Evolutionary conservation across 768 basidiomycete species (phyloP).

Genomic region (Suillus americanus): DNA sequence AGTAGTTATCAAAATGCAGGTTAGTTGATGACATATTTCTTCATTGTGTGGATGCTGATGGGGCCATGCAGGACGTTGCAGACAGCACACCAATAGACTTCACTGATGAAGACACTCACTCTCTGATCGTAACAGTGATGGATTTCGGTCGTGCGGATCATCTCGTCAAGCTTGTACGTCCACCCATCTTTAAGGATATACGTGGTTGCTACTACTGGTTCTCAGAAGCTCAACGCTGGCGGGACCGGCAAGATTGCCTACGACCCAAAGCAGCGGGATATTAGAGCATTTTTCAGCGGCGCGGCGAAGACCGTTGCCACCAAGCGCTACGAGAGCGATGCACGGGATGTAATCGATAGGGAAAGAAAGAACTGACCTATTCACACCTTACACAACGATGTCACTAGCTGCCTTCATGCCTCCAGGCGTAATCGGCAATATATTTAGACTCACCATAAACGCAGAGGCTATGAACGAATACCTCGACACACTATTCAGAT

Average conservation of each 20-base stretch:
- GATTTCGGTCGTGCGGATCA: slow-evolving; percentile 59
- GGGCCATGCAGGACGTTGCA: slow-evolving; percentile 25
- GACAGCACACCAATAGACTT: slow-evolving; percentile 22
- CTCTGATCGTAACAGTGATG: slow-evolving; percentile 45
- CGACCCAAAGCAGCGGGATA: slow-evolving; percentile 74
- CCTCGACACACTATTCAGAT: slow-evolving; percentile 28
- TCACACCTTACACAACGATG: neutral
- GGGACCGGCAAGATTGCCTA: slow-evolving; percentile 71
- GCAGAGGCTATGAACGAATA: neutral
- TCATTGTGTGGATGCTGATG: slow-evolving; percentile 1
- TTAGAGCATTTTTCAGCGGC: slow-evolving; percentile 70
- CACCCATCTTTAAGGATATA: neutral
- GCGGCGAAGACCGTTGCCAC: slow-evolving; percentile 12
- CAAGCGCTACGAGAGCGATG: slow-evolving; percentile 26
- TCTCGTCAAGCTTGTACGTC: slow-evolving; percentile 53
- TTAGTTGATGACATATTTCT: slow-evolving; percentile 22
- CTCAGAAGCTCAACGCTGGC: slow-evolving; percentile 65
- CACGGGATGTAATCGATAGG: slow-evolving; percentile 22
- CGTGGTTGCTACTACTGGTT: slow-evolving; percentile 17
- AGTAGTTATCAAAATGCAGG: slow-evolving; percentile 47
- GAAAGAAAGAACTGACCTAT: neutral
- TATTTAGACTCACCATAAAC: neutral
- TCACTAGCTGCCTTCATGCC: neutral
- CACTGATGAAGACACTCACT: slow-evolving; percentile 26
- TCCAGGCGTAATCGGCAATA: neutral